Base-by-base conservation (phyloP, 2,329 filamentous ascomycete species). In the Fusarium sp. region DNA sequence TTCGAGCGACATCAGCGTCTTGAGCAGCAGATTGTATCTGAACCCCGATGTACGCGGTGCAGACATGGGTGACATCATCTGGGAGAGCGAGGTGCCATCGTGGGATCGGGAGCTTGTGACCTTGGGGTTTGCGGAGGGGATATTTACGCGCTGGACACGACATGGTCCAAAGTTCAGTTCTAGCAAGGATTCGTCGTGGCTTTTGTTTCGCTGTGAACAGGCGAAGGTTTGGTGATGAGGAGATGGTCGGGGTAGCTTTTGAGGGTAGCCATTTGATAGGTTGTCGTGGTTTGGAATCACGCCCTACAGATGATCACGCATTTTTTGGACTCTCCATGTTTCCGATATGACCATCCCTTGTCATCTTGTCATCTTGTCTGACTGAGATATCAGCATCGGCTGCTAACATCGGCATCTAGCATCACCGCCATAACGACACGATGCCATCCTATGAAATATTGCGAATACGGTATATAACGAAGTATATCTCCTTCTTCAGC, bases 61-160 rank as follows among this genome's bases (percentile, higher is more conserved):
- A 75, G 1, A 80, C 67, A 7, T 69, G 63, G 6, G 62, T 64
- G 5, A 72, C 57, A 9, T 60, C 69, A 12, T 54, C 18, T 10
- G 58, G 54, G 10, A 79, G 66, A 4, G 64, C 56, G 8, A 80
- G 66, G 25, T 78, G 74, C 76, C 77, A 80, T 45, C 79, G 70
- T 7, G 79, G 79, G n/a, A 80, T 69, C 1, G 79, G 79, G 2
- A 74, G 77, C 27, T 63, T 62, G 44, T 80, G 79, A 25, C 78
- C 75, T 12, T 74, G 58, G 4, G 79, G 79, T 57, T 76, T 77
- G 10, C 54, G 70, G 12, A 80, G 73, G 10, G 79, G 77, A 49
- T 80, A 79, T 11, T 63, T 73, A n/a, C 79, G 77, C 10, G 55
- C 61, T 41, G 65, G 56, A 16, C 64, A 70, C 12, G 69, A 66